phyloP scores from a whole-genome alignment of 1,139 yeast genomes.

The Debaryomyces subglobosus region DNA sequence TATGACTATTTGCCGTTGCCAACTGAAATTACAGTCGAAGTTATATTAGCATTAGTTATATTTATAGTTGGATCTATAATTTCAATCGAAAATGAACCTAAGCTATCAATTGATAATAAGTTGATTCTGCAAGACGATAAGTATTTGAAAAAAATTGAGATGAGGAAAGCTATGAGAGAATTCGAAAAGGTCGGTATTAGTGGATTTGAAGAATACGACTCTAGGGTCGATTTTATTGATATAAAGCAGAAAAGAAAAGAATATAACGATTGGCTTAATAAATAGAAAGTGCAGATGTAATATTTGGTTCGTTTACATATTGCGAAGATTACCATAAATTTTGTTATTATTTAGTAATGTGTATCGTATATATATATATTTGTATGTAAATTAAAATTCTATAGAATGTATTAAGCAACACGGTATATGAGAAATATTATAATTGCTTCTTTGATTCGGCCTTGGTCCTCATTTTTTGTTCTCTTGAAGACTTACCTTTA shows the following conservation, averaged over 20 bases:
- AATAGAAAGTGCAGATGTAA: not conserved
- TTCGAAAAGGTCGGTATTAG: conserved; percentile 48
- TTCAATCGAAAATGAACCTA: conserved; percentile 27
- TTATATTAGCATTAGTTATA: conserved; percentile 41
- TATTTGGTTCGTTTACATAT: not conserved
- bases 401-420: not conserved
- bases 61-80: conserved; percentile 39
- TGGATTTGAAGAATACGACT: conserved; percentile 45
- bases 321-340: not conserved
- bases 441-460: conserved; percentile 11
- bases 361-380: not conserved
- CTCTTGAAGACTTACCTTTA: conserved; percentile 43
- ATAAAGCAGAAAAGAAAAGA: conserved; percentile 42
- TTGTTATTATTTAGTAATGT: conserved; percentile 3
- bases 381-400: not conserved
- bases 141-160: conserved; percentile 48
- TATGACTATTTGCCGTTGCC: conserved; percentile 28
- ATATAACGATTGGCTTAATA: conserved; percentile 40
- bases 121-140: conserved; percentile 22
- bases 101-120: conserved; percentile 26
- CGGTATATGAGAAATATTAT: not conserved
- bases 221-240: conserved; percentile 50
- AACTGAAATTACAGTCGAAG: conserved; percentile 45
- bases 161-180: conserved; percentile 49
- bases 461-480: conserved; percentile 32